Percentiles rank a stretch among this genome's conserved stretches.
These are phyloP conservation scores for Datisca glomerata DNA, from an alignment of 306 rosid genomes.

Conservation along the genomic window DNA sequence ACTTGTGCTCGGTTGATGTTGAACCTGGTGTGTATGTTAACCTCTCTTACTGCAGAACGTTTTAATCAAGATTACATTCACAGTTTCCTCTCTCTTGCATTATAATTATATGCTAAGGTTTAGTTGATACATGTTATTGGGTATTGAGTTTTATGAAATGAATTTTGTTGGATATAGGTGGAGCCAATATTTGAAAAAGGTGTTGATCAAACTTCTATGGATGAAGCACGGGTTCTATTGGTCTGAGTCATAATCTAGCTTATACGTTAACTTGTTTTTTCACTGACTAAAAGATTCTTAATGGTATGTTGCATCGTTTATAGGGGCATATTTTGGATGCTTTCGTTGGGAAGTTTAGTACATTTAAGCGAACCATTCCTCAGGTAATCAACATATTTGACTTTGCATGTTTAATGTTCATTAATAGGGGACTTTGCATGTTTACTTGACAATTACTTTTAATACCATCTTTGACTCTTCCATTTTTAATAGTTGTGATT, in stretches of 20 bases:
- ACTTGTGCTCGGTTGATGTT: constrained; percentile 98
- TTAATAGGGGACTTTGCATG: too few species aligned
- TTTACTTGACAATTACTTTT: too few species aligned
- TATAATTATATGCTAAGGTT: too few species aligned
- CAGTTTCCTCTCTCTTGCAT: constrained; percentile 9
- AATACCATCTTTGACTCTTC: too few species aligned
- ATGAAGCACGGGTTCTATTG: constrained; percentile 90
- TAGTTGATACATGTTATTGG: too few species aligned
- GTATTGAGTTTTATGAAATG: constrained; percentile 1
- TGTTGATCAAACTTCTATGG: constrained; percentile 86
- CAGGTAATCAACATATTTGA: constrained; percentile 72
- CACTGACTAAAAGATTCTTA: constrained; percentile 15
- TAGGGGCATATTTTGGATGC: constrained; percentile 97
- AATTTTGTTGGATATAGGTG: constrained; percentile 52
- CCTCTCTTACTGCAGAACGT: too few species aligned
- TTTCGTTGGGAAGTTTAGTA: constrained; percentile 94
- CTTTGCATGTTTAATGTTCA: too few species aligned
- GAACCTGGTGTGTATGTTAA: constrained; percentile 64
- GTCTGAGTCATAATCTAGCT: constrained; percentile 31
- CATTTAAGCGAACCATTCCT: constrained; percentile 90
- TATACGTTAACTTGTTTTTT: constrained; percentile 15
- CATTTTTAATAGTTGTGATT: too few species aligned
- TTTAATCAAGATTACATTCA: too few species aligned
- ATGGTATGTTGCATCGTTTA: constrained; percentile 15
- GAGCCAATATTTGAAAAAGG: constrained; percentile 99